Conservation (phyloP, 75 land plant species). For the Pinus taeda region DNA sequence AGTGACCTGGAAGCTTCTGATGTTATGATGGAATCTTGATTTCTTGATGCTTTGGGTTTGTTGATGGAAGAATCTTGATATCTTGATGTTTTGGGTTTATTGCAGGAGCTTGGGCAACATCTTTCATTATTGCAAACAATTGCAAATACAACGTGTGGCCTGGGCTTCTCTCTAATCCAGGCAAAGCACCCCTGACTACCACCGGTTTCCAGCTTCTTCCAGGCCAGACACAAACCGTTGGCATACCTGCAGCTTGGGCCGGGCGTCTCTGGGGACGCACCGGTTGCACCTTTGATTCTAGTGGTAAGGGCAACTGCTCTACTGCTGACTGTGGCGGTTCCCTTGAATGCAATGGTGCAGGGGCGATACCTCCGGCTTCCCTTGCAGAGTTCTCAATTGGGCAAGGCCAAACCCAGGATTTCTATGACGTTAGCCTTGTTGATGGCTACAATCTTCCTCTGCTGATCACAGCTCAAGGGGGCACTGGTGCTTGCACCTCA, state of each 20-base stretch:
- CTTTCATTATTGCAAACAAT: conserved; percentile 25
- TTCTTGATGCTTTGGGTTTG: too few relatives aligned
- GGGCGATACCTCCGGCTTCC: conserved; percentile 65
- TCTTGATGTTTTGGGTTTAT: too few relatives aligned
- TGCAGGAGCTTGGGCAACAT: not conserved
- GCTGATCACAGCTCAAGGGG: conserved; percentile 33
- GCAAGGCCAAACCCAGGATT: conserved; percentile 45
- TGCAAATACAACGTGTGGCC: conserved; percentile 52
- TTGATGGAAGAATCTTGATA: too few relatives aligned
- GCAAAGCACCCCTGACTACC: conserved; percentile 8
- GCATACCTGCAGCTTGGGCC: conserved; percentile 51
- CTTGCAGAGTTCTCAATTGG: conserved; percentile 74
- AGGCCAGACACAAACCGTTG: conserved; percentile 11
- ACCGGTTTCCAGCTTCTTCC: conserved; percentile 54
- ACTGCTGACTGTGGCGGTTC: conserved; percentile 64
- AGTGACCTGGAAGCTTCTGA: too few relatives aligned
- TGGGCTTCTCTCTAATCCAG: conserved; percentile 29
- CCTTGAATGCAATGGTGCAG: conserved; percentile 43
- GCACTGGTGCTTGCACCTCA: conserved; percentile 39
- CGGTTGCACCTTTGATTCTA: conserved; percentile 38
- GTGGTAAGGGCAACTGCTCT: conserved; percentile 41
- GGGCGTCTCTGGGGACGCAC: conserved; percentile 84
- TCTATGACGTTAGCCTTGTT: conserved; percentile 87
- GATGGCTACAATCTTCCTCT: conserved; percentile 88
- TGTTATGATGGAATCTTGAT: too few relatives aligned